Evolutionary conservation across 257 asterid genomes (phyloP), one percentile per base, ranked within the genome.

Genomic region (Nicotiana tomentosiformis): DNA sequence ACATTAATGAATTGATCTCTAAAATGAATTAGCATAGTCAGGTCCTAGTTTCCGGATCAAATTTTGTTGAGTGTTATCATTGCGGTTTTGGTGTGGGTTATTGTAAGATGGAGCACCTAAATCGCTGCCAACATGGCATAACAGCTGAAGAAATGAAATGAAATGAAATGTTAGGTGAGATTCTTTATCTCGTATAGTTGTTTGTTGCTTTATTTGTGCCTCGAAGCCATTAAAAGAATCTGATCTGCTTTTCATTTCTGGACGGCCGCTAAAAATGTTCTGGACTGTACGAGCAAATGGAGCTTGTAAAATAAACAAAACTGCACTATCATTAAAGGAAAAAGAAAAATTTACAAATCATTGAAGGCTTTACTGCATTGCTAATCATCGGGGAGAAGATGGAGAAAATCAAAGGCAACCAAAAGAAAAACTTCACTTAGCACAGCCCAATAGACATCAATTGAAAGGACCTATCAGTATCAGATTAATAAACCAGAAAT

Each of bases 1-100:
- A 33, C 67, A 92, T 94, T 85, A 94, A 94, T 56, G 98, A 91
- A 86, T 84, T 94, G 70, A 83, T 96, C 86, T 82, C 88, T 84
- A 90, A 91, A 91, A 93, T 96, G 95, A 93, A 96, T 88, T 96
- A 94, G 90, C 56, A 3, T 66, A 49, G 35, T 60, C 35, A 66
- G 51, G 12, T 2, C 43, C 5, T 1, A 23, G 17, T 49, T 26
- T 76, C 65, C 65, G 2, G 65, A 76, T 53, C 65, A 76, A 51
- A 29, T 15, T 29, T 76, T 29, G 64, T 51, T 4, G 15, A 26
- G 10, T 51, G 64, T 51, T 29, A 29, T 15, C 23, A 16, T 26
- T 51, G 23, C 53, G 17, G 49, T 29, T 51, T 26, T 51, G 79
- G 23, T 29, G 14, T 51, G 62, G 17, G 64, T 51, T 76, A 72